These are phyloP conservation scores for Cercospora nicotianae DNA, from an alignment of 2,329 filamentous ascomycete genomes.

Conservation along the genomic window DNA sequence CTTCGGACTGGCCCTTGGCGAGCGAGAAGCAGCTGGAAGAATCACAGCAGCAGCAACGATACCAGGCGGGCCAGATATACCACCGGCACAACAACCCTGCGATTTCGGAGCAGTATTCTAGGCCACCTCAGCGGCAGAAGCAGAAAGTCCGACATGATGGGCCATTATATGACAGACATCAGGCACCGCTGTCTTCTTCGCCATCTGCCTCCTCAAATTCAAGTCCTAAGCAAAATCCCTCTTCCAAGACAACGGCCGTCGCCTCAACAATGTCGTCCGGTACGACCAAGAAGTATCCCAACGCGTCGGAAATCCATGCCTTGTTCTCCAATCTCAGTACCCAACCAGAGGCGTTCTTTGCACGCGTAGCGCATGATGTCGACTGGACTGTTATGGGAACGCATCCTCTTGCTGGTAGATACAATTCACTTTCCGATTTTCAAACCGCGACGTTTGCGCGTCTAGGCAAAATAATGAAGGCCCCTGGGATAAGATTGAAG, in stretches of 20 bases:
- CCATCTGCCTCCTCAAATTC: background rate
- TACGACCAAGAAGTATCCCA: background rate
- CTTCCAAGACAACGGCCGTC: background rate
- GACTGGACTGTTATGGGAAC: constrained; percentile 29
- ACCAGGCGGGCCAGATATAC: background rate
- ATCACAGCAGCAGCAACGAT: background rate
- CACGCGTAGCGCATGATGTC: constrained; percentile 22
- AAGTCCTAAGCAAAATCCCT: background rate
- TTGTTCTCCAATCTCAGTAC: constrained; percentile 21
- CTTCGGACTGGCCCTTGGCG: constrained; percentile 3
- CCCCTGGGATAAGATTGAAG: constrained; percentile 17
- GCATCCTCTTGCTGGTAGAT: constrained; percentile 22
- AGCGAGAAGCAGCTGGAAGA: constrained; percentile 5
- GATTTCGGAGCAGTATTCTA: background rate
- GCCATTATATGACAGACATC: background rate
- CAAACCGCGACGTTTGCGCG: constrained; percentile 16
- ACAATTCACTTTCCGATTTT: constrained; percentile 17
- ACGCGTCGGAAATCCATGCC: constrained; percentile 10
- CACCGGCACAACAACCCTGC: background rate
- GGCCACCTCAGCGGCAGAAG: background rate
- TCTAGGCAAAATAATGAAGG: constrained; percentile 22
- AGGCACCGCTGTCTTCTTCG: background rate
- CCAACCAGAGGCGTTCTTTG: constrained; percentile 16
- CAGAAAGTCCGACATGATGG: constrained; percentile 7
- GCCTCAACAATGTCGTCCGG: background rate